Evolutionary conservation across 345 rosid genomes (phyloP).

Genomic region (Lagerstroemia speciosa): DNA sequence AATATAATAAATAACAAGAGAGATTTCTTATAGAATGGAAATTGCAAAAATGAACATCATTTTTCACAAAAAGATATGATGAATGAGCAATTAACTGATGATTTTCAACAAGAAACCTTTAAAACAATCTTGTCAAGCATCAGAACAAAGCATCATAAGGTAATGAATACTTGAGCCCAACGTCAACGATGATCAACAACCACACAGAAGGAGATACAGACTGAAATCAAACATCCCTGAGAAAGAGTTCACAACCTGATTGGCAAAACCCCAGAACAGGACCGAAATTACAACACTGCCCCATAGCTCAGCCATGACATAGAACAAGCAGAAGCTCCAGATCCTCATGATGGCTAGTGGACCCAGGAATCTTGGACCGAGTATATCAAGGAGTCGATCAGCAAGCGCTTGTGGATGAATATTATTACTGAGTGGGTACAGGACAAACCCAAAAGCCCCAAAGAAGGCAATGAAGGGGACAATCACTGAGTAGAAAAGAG

Average conservation of each 20-base stretch:
- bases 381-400: constrained; percentile 59
- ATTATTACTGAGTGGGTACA: constrained; percentile 84
- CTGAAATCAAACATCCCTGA: background rate
- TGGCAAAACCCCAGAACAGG: constrained; percentile 96
- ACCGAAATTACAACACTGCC: constrained; percentile 96
- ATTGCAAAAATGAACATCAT: too few species aligned
- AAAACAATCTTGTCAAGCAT: background rate
- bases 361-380: constrained; percentile 93
- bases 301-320: constrained; percentile 99
- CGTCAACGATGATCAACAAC: background rate
- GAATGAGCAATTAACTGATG: too few species aligned
- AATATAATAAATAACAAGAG: too few species aligned
- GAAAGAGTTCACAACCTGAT: constrained; percentile 50
- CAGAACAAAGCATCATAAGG: background rate
- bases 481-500: constrained; percentile 77
- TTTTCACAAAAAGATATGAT: too few species aligned
- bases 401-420: constrained; percentile 82
- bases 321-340: constrained; percentile 95
- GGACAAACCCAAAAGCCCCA: constrained; percentile 83
- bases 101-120: background rate
- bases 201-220: background rate
- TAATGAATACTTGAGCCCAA: background rate
- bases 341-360: constrained; percentile 93
- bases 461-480: constrained; percentile 86
- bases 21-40: too few species aligned